Percentiles rank a stretch among this genome's conserved stretches.
These are phyloP conservation scores for Acanthamoeba culbertsoni DNA, from an alignment of 208 protist genomes.

Conservation along the genomic window DNA sequence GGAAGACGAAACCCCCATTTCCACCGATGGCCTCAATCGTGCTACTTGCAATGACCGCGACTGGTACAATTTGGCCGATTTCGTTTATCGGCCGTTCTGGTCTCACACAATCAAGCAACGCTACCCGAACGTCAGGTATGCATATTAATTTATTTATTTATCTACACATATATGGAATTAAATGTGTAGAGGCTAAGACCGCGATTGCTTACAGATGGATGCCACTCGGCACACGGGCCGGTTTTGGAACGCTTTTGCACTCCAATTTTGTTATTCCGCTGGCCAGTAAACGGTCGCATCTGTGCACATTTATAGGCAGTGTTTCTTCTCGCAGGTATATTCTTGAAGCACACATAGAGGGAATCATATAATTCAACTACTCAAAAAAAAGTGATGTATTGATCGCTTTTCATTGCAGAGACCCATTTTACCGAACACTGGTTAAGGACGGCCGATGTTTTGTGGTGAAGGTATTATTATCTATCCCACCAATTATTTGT, in stretches of 20 bases:
- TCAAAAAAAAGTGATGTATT: not conserved
- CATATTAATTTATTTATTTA: too few species aligned
- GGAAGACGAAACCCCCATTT: not conserved
- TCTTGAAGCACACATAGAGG: not conserved
- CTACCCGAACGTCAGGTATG: not conserved
- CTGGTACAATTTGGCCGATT: conserved; percentile 1
- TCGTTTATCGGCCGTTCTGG: conserved; percentile 33
- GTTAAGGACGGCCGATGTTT: not conserved
- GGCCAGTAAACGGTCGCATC: not conserved
- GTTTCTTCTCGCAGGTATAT: not conserved
- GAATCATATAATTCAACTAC: too few species aligned
- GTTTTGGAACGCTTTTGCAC: not conserved
- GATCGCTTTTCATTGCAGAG: not conserved
- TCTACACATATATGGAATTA: too few species aligned
- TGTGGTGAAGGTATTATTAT: not conserved
- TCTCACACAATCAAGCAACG: not conserved
- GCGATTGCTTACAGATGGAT: not conserved
- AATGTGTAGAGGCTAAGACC: too few species aligned
- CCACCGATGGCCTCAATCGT: not conserved
- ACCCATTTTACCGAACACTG: not conserved
- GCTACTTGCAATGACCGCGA: not conserved
- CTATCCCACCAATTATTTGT: not conserved
- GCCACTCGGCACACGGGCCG: not conserved
- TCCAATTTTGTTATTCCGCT: not conserved
- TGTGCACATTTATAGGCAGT: not conserved